phyloP scores from a whole-genome alignment of 352 stramenopile species.

The Pythium dissimile region DNA sequence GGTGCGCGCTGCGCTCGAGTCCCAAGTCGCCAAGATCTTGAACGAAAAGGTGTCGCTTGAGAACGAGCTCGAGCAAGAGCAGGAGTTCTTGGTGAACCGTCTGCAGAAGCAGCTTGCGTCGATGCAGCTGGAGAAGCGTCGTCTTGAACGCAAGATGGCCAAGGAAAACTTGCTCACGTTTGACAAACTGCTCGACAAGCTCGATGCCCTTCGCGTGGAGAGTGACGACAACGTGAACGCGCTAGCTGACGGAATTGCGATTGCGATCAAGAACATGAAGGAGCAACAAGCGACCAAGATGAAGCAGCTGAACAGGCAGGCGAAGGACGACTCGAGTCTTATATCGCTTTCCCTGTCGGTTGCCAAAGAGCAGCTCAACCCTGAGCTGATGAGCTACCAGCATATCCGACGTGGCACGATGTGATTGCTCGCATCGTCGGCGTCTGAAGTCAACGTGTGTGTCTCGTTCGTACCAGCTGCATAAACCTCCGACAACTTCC shows the following conservation, averaged over 20 bases:
- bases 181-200: conserved; percentile 63
- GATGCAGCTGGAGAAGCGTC: conserved; percentile 65
- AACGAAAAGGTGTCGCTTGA: conserved; percentile 83
- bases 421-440: conserved; percentile 35
- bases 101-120: conserved; percentile 79
- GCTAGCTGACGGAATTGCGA: conserved; percentile 50
- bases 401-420: conserved; percentile 76
- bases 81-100: conserved; percentile 85
- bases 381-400: conserved; percentile 57
- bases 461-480: background rate
- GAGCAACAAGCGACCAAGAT: conserved; percentile 35
- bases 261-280: conserved; percentile 29
- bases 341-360: conserved; percentile 33
- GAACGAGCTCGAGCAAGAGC: conserved; percentile 86
- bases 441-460: background rate
- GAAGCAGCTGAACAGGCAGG: conserved; percentile 46
- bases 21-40: conserved; percentile 76
- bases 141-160: conserved; percentile 68
- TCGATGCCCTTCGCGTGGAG: conserved; percentile 52
- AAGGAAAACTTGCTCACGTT: conserved; percentile 70
- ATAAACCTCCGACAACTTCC: too few species aligned
- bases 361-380: conserved; percentile 34
- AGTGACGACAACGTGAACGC: conserved; percentile 59
- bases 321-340: conserved; percentile 69
- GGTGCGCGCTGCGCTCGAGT: conserved; percentile 65